These are phyloP conservation scores for Golubevia sp. DNA, from an alignment of 1,284 basidiomycete genomes.

Conservation along the genomic window DNA sequence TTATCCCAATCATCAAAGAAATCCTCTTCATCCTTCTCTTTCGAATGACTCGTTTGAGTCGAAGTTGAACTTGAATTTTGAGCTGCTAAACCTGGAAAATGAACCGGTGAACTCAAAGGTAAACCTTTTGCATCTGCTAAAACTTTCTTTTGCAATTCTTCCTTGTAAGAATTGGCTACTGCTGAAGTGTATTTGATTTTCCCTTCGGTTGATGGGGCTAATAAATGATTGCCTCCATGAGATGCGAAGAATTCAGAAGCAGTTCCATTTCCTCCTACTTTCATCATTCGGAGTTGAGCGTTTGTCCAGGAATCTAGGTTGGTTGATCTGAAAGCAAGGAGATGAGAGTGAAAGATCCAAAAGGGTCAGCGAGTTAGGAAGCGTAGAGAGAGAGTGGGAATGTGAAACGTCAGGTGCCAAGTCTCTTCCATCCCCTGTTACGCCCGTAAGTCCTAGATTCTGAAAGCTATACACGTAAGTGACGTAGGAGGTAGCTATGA, in stretches of 20 bases:
- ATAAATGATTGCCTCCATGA: constrained; percentile 75
- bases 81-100: constrained; percentile 40
- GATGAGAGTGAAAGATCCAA: neutral
- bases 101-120: constrained; percentile 41
- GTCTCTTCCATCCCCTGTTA: neutral
- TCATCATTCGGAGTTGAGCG: constrained; percentile 89
- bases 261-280: constrained; percentile 90
- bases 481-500: too few relatives aligned
- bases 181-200: constrained; percentile 88
- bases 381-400: neutral
- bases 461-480: too few relatives aligned
- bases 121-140: constrained; percentile 70
- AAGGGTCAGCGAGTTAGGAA: neutral
- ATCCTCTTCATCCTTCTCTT: constrained; percentile 9
- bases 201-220: constrained; percentile 73
- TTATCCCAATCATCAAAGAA: constrained; percentile 26
- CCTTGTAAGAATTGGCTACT: constrained; percentile 85
- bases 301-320: constrained; percentile 96
- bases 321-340: constrained; percentile 73
- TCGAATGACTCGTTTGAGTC: neutral
- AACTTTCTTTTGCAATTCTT: constrained; percentile 82
- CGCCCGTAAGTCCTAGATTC: too few relatives aligned
- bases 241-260: constrained; percentile 88
- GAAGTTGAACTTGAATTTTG: neutral
- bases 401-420: neutral